Conservation (phyloP, 257 asterid genomes). For the Solanum arcanum region DNA sequence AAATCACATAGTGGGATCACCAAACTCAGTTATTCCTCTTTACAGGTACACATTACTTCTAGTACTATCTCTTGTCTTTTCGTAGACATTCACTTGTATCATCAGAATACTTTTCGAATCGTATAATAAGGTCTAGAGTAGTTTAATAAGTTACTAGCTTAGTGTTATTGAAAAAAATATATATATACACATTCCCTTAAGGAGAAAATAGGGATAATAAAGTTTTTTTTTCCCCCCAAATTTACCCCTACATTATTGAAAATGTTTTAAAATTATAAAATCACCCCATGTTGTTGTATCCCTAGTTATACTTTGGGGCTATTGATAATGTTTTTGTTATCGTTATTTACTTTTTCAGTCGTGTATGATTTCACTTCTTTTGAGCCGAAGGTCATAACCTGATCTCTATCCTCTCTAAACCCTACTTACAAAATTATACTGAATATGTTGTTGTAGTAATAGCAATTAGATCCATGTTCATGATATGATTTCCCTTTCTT, state of each 20-base stretch:
- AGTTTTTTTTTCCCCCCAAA: not conserved
- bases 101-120: accelerated
- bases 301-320: not conserved
- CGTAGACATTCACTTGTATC: not conserved
- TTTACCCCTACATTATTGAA: not conserved
- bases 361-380: not conserved
- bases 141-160: not conserved
- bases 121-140: not conserved
- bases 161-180: too few species aligned
- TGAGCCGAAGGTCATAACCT: not conserved
- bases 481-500: not conserved
- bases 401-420: not conserved
- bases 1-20: conserved; percentile 16
- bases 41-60: conserved; percentile 30
- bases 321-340: not conserved
- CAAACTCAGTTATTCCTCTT: conserved; percentile 33
- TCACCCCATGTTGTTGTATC: not conserved
- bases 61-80: not conserved
- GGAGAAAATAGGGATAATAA: too few species aligned
- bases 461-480: not conserved
- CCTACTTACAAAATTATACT: not conserved
- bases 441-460: not conserved
- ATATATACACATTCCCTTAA: not conserved
- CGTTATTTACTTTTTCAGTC: not conserved
- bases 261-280: too few species aligned